Percentiles rank a stretch among this genome's conserved stretches.
phyloP scores from a whole-genome alignment of 2,329 filamentous ascomycete species.

The Xylaria sp. region DNA sequence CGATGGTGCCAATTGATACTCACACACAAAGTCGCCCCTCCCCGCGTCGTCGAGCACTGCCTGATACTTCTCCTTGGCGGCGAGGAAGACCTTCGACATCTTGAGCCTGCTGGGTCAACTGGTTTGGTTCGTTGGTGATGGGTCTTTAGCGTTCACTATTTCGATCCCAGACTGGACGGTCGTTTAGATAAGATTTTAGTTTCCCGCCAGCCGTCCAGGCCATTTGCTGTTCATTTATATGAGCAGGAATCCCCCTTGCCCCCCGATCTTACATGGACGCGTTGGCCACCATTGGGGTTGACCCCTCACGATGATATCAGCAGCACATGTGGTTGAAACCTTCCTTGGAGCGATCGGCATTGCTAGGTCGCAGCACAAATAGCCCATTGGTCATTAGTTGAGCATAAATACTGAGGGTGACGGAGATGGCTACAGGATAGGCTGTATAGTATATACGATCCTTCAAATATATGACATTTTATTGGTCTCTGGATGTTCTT shows the following conservation, averaged over 20 bases:
- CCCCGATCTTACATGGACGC: not conserved
- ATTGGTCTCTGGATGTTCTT: not conserved
- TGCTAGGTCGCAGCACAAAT: conserved; percentile 11
- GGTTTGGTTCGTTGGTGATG: not conserved
- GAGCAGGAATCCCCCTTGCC: conserved; percentile 2
- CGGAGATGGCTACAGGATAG: conserved; percentile 1
- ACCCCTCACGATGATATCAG: conserved; percentile 37
- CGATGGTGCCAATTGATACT: conserved; percentile 16
- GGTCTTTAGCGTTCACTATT: not conserved
- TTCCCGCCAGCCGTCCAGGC: not conserved
- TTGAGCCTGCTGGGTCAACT: conserved; percentile 3
- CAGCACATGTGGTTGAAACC: conserved; percentile 15
- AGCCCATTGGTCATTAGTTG: conserved; percentile 13
- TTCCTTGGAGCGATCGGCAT: conserved; percentile 24
- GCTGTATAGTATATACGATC: not conserved
- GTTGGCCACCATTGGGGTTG: conserved; percentile 15
- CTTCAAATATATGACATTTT: not conserved
- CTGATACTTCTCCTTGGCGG: conserved; percentile 40
- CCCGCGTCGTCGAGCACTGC: conserved; percentile 38
- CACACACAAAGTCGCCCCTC: conserved; percentile 36
- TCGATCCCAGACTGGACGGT: not conserved
- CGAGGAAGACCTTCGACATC: conserved; percentile 36
- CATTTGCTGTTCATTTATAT: conserved; percentile 20
- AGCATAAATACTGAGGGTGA: conserved; percentile 15
- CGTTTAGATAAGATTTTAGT: not conserved